phyloP scores from a whole-genome alignment of 768 basidiomycete genomes.

The Lyophyllum atratum region DNA sequence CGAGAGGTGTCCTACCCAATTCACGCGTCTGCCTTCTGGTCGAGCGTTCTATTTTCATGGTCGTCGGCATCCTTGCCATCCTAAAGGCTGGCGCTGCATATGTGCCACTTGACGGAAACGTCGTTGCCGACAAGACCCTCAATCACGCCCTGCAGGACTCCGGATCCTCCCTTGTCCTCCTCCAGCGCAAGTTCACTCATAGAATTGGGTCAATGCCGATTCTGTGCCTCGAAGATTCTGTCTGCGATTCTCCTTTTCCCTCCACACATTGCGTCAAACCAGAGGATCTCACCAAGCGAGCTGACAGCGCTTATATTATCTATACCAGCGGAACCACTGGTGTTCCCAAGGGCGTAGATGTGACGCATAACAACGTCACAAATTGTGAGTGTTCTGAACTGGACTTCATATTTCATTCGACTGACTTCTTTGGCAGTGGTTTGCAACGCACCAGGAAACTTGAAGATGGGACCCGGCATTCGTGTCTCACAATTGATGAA shows the following conservation, averaged over 20 bases:
- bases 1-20: slow-evolving; percentile 42
- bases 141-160: slow-evolving; percentile 52
- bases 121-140: slow-evolving; percentile 53
- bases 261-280: slow-evolving; percentile 33
- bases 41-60: slow-evolving; percentile 53
- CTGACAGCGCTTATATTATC: slow-evolving; percentile 54
- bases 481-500: slow-evolving; percentile 63
- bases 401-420: too few species aligned
- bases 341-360: slow-evolving; percentile 57
- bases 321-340: slow-evolving; percentile 68
- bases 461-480: slow-evolving; percentile 53
- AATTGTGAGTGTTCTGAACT: slow-evolving; percentile 46
- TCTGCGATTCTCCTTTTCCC: slow-evolving; percentile 4
- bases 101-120: slow-evolving; percentile 56
- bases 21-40: slow-evolving; percentile 55
- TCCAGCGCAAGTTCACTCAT: slow-evolving; percentile 39
- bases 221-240: slow-evolving; percentile 30
- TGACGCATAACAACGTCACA: slow-evolving; percentile 55
- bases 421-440: slow-evolving; percentile 27
- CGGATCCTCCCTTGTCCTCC: slow-evolving; percentile 39
- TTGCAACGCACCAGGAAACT: slow-evolving; percentile 49
- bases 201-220: slow-evolving; percentile 29
- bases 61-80: slow-evolving; percentile 52
- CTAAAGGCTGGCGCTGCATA: slow-evolving; percentile 60
- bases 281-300: slow-evolving; percentile 33